Evolutionary conservation across 2,329 filamentous ascomycete genomes (phyloP).

Genomic region (Aureobasidium sp.): DNA sequence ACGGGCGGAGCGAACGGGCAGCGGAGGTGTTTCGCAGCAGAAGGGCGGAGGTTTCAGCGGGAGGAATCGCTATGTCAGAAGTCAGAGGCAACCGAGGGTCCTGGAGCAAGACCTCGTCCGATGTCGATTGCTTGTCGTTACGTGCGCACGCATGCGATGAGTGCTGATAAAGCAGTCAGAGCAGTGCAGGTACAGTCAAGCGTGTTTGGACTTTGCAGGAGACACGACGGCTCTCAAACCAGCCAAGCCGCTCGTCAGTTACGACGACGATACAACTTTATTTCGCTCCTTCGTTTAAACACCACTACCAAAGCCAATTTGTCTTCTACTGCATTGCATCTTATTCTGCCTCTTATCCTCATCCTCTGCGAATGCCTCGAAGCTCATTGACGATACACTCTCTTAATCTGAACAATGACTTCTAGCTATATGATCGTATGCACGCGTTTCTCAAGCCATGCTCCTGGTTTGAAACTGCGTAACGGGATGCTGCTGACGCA

Average conservation of each 20-base stretch:
- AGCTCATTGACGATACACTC: neutral
- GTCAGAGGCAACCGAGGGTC: neutral
- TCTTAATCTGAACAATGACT: neutral
- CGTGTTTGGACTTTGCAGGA: constrained; percentile 6
- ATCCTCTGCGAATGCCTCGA: neutral
- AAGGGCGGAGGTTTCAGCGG: constrained; percentile 5
- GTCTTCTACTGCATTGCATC: neutral
- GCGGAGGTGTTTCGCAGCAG: constrained; percentile 1
- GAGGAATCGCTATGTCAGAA: neutral
- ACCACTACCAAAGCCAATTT: neutral
- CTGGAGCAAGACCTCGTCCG: constrained; percentile 1
- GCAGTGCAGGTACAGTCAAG: neutral
- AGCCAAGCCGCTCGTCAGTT: neutral
- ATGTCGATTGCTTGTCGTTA: constrained; percentile 2
- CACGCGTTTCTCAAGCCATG: constrained; percentile 1
- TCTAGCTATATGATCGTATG: neutral
- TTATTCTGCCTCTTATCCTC: neutral
- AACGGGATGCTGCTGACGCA: neutral
- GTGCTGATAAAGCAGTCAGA: neutral
- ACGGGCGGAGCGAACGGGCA: neutral
- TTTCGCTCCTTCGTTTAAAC: neutral
- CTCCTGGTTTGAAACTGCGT: neutral
- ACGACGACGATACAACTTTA: constrained; percentile 5
- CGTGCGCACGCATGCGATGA: constrained; percentile 12
- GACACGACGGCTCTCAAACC: neutral